These are phyloP conservation scores for Nasturtium officinale DNA, from an alignment of 345 rosid genomes.

Conservation along the genomic window DNA sequence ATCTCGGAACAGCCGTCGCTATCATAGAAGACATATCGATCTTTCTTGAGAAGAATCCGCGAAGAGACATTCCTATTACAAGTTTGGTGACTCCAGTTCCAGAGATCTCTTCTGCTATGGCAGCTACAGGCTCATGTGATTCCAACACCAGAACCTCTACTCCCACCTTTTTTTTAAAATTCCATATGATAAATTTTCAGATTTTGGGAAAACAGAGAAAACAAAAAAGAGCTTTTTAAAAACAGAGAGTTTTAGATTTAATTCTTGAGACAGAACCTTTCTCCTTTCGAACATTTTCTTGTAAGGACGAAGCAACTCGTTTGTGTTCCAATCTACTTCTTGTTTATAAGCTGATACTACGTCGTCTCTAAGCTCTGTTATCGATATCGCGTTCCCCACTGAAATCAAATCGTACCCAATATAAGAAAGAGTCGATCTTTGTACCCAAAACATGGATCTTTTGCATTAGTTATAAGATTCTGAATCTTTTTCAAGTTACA, in stretches of 20 bases:
- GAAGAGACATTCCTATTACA: conserved; percentile 76
- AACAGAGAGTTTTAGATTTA: neutral
- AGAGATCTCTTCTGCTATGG: conserved; percentile 71
- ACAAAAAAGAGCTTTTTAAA: neutral
- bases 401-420: neutral
- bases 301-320: conserved; percentile 64
- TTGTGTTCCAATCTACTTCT: conserved; percentile 67
- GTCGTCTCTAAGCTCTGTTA: conserved; percentile 76
- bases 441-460: neutral
- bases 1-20: conserved; percentile 58
- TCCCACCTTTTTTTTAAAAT: conserved; percentile 49
- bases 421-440: conserved; percentile 10
- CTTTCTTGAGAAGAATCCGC: conserved; percentile 57
- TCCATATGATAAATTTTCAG: neutral
- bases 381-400: conserved; percentile 78
- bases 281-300: conserved; percentile 64
- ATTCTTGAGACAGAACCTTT: conserved; percentile 52
- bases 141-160: conserved; percentile 62
- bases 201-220: conserved; percentile 12
- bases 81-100: conserved; percentile 57
- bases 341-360: conserved; percentile 74
- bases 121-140: conserved; percentile 66
- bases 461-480: neutral
- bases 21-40: conserved; percentile 63
- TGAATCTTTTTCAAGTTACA: neutral